Evolutionary conservation across 2,329 filamentous ascomycete genomes (phyloP).

Genomic region (Penicillium sp.): DNA sequence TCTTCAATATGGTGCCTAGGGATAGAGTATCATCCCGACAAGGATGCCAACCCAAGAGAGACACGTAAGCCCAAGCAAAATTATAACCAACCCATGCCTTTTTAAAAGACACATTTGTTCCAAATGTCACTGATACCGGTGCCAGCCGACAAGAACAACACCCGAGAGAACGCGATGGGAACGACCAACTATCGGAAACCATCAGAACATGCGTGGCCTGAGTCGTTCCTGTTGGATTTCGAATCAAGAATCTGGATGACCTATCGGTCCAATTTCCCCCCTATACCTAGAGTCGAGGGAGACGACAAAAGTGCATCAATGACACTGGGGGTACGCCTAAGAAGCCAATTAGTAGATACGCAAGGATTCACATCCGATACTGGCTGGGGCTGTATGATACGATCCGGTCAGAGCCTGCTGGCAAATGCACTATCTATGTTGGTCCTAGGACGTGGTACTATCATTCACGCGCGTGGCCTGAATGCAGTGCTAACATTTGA

Average conservation of each 20-base stretch:
- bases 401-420: conserved; percentile 84
- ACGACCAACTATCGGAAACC: too few species aligned
- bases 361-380: conserved; percentile 83
- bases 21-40: conserved; percentile 42
- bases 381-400: conserved; percentile 98
- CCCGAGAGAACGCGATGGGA: too few species aligned
- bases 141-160: too few species aligned
- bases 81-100: too few species aligned
- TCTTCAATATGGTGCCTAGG: conserved; percentile 79
- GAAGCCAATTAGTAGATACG: conserved; percentile 68
- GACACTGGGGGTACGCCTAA: conserved; percentile 74
- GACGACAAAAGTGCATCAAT: conserved; percentile 65
- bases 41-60: too few species aligned
- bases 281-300: conserved; percentile 75
- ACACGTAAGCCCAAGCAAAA: too few species aligned
- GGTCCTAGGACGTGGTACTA: conserved; percentile 67
- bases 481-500: conserved; percentile 18
- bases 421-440: conserved; percentile 75
- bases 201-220: conserved; percentile 71
- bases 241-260: conserved; percentile 94
- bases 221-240: conserved; percentile 79
- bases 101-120: too few species aligned
- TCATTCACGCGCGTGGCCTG: too few species aligned
- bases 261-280: conserved; percentile 76
- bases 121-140: conserved; percentile 7